Percentiles rank a stretch among this genome's conserved stretches.
Conservation (phyloP, 2,329 filamentous ascomycete genomes). For the Rhynchosporium agropyri region DNA sequence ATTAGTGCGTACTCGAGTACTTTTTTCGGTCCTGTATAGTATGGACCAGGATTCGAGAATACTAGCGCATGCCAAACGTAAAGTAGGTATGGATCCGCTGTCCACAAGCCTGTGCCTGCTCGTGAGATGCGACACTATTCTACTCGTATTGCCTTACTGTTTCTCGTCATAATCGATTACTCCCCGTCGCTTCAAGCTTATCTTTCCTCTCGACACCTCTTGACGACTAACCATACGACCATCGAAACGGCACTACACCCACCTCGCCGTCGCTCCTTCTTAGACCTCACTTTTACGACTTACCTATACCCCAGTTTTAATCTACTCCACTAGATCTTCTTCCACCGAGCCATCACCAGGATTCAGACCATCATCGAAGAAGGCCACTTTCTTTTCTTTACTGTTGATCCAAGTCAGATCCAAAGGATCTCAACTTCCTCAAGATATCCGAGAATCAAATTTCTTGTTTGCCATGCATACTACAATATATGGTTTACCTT, state of each 20-base stretch:
- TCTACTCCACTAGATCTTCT: conserved; percentile 4
- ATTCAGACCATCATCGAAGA: conserved; percentile 17
- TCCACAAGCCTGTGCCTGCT: too few relatives aligned
- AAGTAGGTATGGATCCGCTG: too few relatives aligned
- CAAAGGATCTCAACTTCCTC: conserved; percentile 26
- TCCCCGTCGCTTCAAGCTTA: too few relatives aligned
- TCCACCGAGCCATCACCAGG: conserved; percentile 16
- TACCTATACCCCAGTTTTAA: conserved; percentile 20
- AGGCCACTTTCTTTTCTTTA: conserved; percentile 36
- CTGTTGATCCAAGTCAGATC: conserved; percentile 27
- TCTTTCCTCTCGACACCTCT: too few relatives aligned
- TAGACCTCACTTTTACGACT: conserved; percentile 26
- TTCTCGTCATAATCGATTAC: too few relatives aligned
- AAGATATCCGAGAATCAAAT: conserved; percentile 29
- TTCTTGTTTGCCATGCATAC: conserved; percentile 39
- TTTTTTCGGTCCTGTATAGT: too few relatives aligned
- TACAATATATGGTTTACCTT: conserved; percentile 30
- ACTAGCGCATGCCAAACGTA: too few relatives aligned
- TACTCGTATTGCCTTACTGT: too few relatives aligned
- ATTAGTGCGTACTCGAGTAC: too few relatives aligned
- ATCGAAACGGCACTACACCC: conserved; percentile 3
- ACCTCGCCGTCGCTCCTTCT: conserved; percentile 29
- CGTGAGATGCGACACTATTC: too few relatives aligned
- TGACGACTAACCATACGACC: too few relatives aligned
- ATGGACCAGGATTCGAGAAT: too few relatives aligned